These are phyloP conservation scores for Phytophthora quininea DNA, from an alignment of 352 stramenopile genomes.

Conservation along the genomic window DNA sequence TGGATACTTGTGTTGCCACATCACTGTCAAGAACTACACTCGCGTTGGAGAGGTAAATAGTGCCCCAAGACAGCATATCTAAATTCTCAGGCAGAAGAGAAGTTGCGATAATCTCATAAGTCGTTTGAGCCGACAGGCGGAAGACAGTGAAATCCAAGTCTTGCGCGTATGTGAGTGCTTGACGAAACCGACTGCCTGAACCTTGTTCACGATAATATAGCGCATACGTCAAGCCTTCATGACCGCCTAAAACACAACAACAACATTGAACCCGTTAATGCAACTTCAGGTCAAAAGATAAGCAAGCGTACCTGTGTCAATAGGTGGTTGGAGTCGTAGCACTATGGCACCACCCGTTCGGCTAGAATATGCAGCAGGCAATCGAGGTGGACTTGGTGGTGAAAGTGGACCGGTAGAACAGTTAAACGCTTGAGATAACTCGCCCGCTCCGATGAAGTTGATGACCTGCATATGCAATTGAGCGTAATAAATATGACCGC, in stretches of 20 bases:
- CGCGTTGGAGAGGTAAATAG: constrained; percentile 26
- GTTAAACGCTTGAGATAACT: constrained; percentile 32
- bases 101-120: constrained; percentile 60
- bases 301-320: constrained; percentile 45
- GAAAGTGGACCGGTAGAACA: constrained; percentile 46
- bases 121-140: constrained; percentile 44
- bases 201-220: constrained; percentile 41
- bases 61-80: constrained; percentile 13
- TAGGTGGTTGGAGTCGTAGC: constrained; percentile 38
- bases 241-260: constrained; percentile 27
- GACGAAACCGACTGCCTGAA: constrained; percentile 24
- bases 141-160: constrained; percentile 37
- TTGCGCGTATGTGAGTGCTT: constrained; percentile 26
- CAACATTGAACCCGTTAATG: neutral
- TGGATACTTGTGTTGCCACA: constrained; percentile 7
- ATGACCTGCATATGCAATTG: constrained; percentile 32
- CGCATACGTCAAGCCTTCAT: constrained; percentile 37
- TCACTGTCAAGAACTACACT: constrained; percentile 26
- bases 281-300: neutral
- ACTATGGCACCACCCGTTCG: constrained; percentile 47
- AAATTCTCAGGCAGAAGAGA: constrained; percentile 25
- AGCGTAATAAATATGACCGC: neutral
- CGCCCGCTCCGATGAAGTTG: constrained; percentile 47
- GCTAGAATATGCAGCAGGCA: constrained; percentile 15
- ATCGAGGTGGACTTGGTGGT: constrained; percentile 44